A percentile compares a stretch with the other conserved stretches of the same genome.
These are phyloP conservation scores for Lippia alba DNA, from an alignment of 305 asterid genomes.

Conservation along the genomic window DNA sequence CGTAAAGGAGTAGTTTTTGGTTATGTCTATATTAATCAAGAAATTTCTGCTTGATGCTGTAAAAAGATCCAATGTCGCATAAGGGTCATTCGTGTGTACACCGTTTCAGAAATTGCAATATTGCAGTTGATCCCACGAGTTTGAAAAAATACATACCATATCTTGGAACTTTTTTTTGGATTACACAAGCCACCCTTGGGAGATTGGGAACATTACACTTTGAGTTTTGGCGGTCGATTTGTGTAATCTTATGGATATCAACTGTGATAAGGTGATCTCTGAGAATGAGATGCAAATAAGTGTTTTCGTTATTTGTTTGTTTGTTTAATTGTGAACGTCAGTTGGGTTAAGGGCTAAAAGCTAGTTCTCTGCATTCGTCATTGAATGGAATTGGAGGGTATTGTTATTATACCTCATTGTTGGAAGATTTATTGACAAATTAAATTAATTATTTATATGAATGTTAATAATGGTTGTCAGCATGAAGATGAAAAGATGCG, in stretches of 20 bases:
- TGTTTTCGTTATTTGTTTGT: neutral
- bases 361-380: neutral
- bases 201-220: too few species aligned
- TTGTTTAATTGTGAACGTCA: constrained; percentile 11
- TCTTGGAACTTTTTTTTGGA: too few species aligned
- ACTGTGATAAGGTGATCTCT: too few species aligned
- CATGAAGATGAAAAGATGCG: constrained; percentile 80
- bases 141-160: too few species aligned
- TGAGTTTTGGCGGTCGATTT: too few species aligned
- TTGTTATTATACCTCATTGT: constrained; percentile 4
- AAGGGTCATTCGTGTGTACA: too few species aligned
- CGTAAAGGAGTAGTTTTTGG: constrained; percentile 2
- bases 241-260: too few species aligned
- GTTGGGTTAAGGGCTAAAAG: constrained; percentile 16
- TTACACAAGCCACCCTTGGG: too few species aligned
- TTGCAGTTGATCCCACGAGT: too few species aligned
- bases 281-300: too few species aligned
- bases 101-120: too few species aligned
- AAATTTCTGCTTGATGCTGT: constrained; percentile 17
- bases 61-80: neutral
- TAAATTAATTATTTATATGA: constrained; percentile 19
- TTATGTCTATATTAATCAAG: neutral
- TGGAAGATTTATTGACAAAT: constrained; percentile 18
- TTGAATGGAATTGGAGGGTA: constrained; percentile 2
- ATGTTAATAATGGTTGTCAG: constrained; percentile 49